Evolutionary conservation across 75 land plant species (phyloP).

Genomic region (Gnetum montanum): DNA sequence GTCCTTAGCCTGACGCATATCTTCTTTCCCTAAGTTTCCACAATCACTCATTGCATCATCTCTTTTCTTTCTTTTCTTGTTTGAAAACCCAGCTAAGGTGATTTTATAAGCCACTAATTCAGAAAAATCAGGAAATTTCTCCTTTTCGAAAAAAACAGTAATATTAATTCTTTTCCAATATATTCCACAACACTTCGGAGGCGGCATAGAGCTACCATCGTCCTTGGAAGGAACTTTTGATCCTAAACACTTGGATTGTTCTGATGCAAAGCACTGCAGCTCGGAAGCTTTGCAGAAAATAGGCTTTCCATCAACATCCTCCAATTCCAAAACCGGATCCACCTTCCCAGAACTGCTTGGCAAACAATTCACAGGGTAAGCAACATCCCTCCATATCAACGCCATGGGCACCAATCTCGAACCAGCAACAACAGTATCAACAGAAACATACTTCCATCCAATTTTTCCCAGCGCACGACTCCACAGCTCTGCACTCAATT

Average conservation of each 20-base stretch:
- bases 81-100: slow-evolving; percentile 21
- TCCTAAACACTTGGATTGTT: neutral
- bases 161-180: slow-evolving; percentile 11
- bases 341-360: slow-evolving; percentile 2
- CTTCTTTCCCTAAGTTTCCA: neutral
- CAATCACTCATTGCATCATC: neutral
- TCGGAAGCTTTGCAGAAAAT: slow-evolving; percentile 45
- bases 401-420: slow-evolving; percentile 60
- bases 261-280: slow-evolving; percentile 24
- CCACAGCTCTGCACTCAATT: slow-evolving; percentile 2
- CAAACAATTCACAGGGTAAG: slow-evolving; percentile 7
- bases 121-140: neutral
- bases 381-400: slow-evolving; percentile 57
- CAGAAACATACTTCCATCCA: slow-evolving; percentile 53
- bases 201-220: no score
- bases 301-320: slow-evolving; percentile 40
- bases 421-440: slow-evolving; percentile 48
- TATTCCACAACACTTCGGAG: slow-evolving; percentile 2
- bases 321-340: slow-evolving; percentile 32
- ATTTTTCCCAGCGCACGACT: slow-evolving; percentile 21
- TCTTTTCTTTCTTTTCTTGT: slow-evolving; percentile 2
- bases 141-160: slow-evolving; percentile 12
- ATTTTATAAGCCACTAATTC: slow-evolving; percentile 3
- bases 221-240: neutral
- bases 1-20: neutral